Conservation (phyloP, 768 basidiomycete species). For the Lentinula lateritia region DNA sequence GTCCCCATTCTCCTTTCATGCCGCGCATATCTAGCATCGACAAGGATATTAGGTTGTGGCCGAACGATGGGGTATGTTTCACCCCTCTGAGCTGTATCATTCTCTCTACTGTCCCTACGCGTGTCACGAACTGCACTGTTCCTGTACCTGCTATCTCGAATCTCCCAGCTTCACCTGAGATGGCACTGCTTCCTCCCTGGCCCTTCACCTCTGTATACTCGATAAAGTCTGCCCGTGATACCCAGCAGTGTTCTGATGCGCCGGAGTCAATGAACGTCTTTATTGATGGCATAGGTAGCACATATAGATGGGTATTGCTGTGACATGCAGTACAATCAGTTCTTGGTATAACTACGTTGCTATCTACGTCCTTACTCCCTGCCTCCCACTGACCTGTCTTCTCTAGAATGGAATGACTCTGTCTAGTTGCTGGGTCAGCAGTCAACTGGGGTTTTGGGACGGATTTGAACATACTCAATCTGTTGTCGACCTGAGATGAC, state of each 20-base stretch:
- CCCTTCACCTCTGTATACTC: background rate
- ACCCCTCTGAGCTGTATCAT: background rate
- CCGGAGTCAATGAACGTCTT: background rate
- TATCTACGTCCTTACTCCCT: background rate
- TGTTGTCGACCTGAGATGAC: background rate
- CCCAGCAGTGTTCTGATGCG: background rate
- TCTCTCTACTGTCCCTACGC: background rate
- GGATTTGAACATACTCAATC: background rate
- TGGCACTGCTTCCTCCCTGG: background rate
- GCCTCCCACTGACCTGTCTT: background rate
- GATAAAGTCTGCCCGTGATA: background rate
- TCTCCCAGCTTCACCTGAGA: background rate
- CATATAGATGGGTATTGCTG: background rate
- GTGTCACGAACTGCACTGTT: background rate
- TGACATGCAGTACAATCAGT: background rate
- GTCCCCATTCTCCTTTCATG: too few relatives aligned
- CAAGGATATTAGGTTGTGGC: too few relatives aligned
- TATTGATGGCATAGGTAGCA: background rate
- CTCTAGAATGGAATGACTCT: background rate
- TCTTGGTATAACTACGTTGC: background rate
- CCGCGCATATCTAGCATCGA: too few relatives aligned
- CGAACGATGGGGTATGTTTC: too few relatives aligned
- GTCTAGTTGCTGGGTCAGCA: background rate
- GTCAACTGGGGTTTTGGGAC: background rate
- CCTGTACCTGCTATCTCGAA: background rate